Evolutionary conservation across 2,329 filamentous ascomycete species (phyloP).

Genomic region (Fusarium brachygibbosum): DNA sequence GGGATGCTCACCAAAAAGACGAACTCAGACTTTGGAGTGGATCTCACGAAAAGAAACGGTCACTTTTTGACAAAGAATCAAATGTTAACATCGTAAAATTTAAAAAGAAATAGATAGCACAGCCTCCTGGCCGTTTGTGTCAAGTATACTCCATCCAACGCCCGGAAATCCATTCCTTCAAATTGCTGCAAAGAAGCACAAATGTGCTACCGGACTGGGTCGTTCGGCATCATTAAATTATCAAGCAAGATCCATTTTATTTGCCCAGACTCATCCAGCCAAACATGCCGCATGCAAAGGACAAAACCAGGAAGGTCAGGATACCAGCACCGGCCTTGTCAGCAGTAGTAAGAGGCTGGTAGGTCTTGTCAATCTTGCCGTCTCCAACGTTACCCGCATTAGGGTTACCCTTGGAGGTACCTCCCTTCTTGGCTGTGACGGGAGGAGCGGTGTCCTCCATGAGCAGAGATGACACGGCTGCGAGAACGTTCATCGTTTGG

Average conservation of each 20-base stretch:
- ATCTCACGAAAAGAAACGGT: not conserved
- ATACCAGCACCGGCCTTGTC: slow-evolving; percentile 64
- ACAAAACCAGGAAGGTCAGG: slow-evolving; percentile 61
- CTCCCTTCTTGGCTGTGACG: slow-evolving; percentile 63
- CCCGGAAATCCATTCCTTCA: slow-evolving; percentile 37
- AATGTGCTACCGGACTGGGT: slow-evolving; percentile 19
- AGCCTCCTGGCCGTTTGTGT: slow-evolving; percentile 43
- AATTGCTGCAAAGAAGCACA: slow-evolving; percentile 33
- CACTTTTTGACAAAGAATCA: not conserved
- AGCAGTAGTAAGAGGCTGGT: slow-evolving; percentile 57
- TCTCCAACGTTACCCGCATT: slow-evolving; percentile 58
- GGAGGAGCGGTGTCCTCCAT: slow-evolving; percentile 58
- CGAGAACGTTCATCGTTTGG: slow-evolving; percentile 71
- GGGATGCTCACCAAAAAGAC: not conserved
- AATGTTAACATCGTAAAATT: slow-evolving; percentile 18
- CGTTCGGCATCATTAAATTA: slow-evolving; percentile 31
- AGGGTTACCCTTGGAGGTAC: slow-evolving; percentile 63
- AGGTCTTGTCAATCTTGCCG: slow-evolving; percentile 51
- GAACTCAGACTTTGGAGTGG: too few species aligned
- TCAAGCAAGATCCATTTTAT: slow-evolving; percentile 22
- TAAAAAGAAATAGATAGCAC: slow-evolving; percentile 23
- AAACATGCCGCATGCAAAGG: slow-evolving; percentile 57
- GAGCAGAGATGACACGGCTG: slow-evolving; percentile 67
- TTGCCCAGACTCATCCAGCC: slow-evolving; percentile 64
- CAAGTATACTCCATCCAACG: slow-evolving; percentile 47